Conservation (phyloP, 2,329 filamentous ascomycete species). For the Fusarium papillatum region DNA sequence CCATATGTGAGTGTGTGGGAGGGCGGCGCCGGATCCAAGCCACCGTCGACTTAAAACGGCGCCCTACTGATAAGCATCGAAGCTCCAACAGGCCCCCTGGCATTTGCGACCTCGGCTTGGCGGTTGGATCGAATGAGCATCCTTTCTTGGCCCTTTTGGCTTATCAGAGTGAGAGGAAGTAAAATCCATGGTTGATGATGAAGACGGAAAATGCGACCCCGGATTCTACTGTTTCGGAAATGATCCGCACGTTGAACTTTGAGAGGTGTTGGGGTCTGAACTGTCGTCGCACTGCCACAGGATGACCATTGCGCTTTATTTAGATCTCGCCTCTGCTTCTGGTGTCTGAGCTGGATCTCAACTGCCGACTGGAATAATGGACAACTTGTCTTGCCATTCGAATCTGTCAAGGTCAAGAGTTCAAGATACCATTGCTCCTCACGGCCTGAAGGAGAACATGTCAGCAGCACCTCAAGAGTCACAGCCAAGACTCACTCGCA, state of each 20-base stretch:
- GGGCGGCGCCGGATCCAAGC: constrained; percentile 21
- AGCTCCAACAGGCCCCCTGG: constrained; percentile 35
- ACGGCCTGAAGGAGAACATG: background rate
- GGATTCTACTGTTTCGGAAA: constrained; percentile 5
- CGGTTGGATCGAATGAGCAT: constrained; percentile 30
- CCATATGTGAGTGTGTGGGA: constrained; percentile 15
- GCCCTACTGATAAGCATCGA: constrained; percentile 43
- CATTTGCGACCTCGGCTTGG: constrained; percentile 32
- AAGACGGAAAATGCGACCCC: constrained; percentile 10
- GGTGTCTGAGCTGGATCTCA: background rate
- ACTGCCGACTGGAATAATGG: background rate
- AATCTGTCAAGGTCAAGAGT: background rate
- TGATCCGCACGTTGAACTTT: background rate
- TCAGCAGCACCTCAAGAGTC: background rate
- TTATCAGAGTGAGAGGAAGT: constrained; percentile 1
- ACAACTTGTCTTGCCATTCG: background rate
- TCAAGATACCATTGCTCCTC: background rate
- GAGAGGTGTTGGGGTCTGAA: background rate
- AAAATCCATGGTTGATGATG: background rate
- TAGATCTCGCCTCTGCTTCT: background rate
- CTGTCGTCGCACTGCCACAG: background rate
- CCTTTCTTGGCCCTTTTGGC: constrained; percentile 35
- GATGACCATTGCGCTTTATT: background rate
- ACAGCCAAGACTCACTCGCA: constrained; percentile 11
- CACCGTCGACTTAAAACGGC: constrained; percentile 37